These are phyloP conservation scores for Vigna trinervia DNA, from an alignment of 306 rosid species.

Conservation along the genomic window DNA sequence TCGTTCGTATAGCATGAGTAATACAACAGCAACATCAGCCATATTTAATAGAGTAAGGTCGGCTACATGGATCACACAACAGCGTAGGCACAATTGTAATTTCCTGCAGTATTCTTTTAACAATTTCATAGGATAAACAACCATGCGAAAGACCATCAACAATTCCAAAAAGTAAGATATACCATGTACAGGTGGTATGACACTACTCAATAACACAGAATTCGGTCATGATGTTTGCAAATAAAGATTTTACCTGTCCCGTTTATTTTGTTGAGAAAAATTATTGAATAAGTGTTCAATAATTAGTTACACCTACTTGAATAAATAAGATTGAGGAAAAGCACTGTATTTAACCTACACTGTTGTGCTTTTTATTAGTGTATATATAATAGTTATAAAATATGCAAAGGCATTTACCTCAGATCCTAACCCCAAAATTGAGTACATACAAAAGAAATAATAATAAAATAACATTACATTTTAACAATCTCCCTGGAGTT, in stretches of 20 bases:
- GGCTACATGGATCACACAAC: neutral
- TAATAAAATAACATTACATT: too few species aligned
- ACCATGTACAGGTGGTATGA: conserved; percentile 5
- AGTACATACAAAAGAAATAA: too few species aligned
- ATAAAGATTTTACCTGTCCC: conserved; percentile 1
- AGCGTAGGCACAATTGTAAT: neutral
- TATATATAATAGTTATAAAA: too few species aligned
- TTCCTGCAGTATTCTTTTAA: neutral
- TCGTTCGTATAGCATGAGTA: neutral
- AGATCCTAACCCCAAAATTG: too few species aligned
- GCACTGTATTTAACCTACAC: too few species aligned
- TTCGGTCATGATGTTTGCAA: neutral
- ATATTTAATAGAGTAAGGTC: too few species aligned
- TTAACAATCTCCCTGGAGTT: too few species aligned
- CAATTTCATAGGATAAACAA: neutral
- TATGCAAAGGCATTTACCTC: too few species aligned
- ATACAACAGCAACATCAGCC: too few species aligned
- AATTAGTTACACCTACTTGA: neutral
- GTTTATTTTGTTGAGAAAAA: conserved; percentile 8
- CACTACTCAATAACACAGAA: conserved; percentile 25
- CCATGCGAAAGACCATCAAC: neutral
- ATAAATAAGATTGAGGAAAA: too few species aligned
- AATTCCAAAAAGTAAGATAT: conserved; percentile 28
- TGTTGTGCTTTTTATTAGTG: too few species aligned
- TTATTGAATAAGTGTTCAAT: neutral